Base-by-base conservation (phyloP, 306 rosid species). In the Sicyos edulis region DNA sequence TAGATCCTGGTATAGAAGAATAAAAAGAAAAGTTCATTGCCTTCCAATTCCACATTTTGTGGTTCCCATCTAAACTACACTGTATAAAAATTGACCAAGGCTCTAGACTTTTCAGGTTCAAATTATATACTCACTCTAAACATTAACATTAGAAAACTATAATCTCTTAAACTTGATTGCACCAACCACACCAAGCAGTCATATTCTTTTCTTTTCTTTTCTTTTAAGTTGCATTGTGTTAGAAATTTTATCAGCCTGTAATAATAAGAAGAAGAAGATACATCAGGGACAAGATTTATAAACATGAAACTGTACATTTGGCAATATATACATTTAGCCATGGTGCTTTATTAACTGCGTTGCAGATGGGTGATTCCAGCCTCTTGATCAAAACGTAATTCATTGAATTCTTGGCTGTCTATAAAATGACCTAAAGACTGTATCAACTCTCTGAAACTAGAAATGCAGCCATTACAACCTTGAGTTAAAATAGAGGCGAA, bases 231-330 rank as follows among this genome's bases (percentile, higher is more conserved):
- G 65, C 65, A 26, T 59, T 9, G 65, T 65, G 53, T 17, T 10
- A 5, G 32, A 19, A 42, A 65, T 40, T 65, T 5, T 5, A 20
- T 17, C 53, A 42, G 42, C n/a, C 32, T 4, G 26, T 45, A 65
- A 42, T 65, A 0, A 65, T 19, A 42, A 65, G 34, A 42, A 10
- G 26, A 64, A 19, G 32, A 42, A 42, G 15, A 65, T 44, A 17
- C 11, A 64, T 64, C 51, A 64, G 17, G 32, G 71, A 42, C 16
- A 42, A 65, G 19, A 37, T 37, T 24, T n/a, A 9, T 29, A 40
- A 37, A 37, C 51, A 15, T 63, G 70, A 63, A 40, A 40, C 53
- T 40, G 53, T n/a, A 40, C 53, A 64, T n/a, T 64, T 62, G 34
- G 24, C 49, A 37, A 8, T 16, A 16, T 62, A 9, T 16, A 19